Base-by-base conservation (phyloP, 2,329 filamentous ascomycete genomes). In the Ilyonectria mors-panacis region DNA sequence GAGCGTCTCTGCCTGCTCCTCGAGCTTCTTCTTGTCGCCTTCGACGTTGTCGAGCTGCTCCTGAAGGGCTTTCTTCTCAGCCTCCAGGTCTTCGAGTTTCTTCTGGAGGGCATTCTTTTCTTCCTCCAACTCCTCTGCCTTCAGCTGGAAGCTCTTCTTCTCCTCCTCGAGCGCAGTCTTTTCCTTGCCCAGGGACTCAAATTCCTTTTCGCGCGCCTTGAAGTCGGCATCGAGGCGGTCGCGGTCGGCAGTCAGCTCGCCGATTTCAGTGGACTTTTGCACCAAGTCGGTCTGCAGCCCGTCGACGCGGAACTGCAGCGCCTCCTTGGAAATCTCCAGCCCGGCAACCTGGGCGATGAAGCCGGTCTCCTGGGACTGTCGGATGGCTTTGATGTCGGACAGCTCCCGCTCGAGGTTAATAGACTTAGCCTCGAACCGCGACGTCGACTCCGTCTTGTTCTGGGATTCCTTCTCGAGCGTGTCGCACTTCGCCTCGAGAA, bases 241-340 rank as follows among this genome's bases (percentile, higher is more conserved):
- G 8, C 75, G 68, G 58, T 76, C 68, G 6, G 70, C 75, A 0
- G 74, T 73, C 15, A 77, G 63, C 39, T 70, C 67, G 5, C 75
- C 75, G 4, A 74, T 63, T 47, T 75, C 72, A 26, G 69, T 71
- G 4, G 75, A 59, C 48, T 70, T 75, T 2, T 74, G 67, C 3
- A 75, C 39, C 6, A 77, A 67, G 21, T 77, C 75, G 8, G 56
- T 56, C 50, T 77, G 71, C 39, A 77, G 71, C 9, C 70, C 70
- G 21, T 66, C 67, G 28, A 72, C 66, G 1, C 74, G 73, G 68
- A 75, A 72, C 44, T 76, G 68, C 59, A 76, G 59, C 0, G 75
- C 70, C 57, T 77, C 75, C 54, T 76, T 70, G 10, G 75, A 76
- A 35, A 77, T 76, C 55, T 77, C 75, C 33, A 77, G 68, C 5